Evolutionary conservation across 257 asterid species (phyloP).

Genomic region (Przewalskia tangutica): DNA sequence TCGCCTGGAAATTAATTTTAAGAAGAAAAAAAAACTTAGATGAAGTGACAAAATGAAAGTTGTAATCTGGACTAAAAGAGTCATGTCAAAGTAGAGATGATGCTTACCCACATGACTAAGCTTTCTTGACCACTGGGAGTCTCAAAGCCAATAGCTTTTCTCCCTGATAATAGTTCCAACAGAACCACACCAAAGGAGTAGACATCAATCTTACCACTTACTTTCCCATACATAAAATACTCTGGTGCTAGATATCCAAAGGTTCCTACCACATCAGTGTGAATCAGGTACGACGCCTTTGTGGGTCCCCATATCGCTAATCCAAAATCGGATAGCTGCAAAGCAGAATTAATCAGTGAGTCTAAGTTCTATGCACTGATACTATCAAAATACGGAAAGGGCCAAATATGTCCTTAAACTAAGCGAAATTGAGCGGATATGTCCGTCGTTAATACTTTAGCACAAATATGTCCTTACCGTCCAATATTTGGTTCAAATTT

Average conservation of each 20-base stretch:
- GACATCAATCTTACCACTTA: conserved; percentile 87
- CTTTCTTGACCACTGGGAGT: conserved; percentile 62
- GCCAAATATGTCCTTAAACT: no score
- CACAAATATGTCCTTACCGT: no score
- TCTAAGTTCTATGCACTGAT: not conserved
- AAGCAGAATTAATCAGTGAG: not conserved
- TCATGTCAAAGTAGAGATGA: not conserved
- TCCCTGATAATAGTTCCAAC: conserved; percentile 79
- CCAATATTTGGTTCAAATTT: no score
- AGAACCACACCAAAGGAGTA: conserved; percentile 94
- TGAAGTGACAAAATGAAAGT: not conserved
- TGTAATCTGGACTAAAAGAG: not conserved
- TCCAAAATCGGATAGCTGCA: conserved; percentile 82
- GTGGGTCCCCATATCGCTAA: conserved; percentile 87
- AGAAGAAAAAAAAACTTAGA: not conserved
- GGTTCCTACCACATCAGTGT: conserved; percentile 85
- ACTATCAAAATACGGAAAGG: no score
- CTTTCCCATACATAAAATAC: conserved; percentile 92
- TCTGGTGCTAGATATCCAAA: conserved; percentile 98
- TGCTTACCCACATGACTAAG: conserved; percentile 88
- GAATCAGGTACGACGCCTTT: conserved; percentile 43
- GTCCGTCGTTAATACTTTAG: no score
- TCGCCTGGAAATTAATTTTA: conserved; percentile 37
- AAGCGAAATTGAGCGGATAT: no score
- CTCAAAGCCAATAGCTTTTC: conserved; percentile 66